A percentile compares a stretch with the other conserved stretches of the same genome.
Evolutionary conservation across 129 eudicot genomes (phyloP).

Genomic region (Escallonia rubra): DNA sequence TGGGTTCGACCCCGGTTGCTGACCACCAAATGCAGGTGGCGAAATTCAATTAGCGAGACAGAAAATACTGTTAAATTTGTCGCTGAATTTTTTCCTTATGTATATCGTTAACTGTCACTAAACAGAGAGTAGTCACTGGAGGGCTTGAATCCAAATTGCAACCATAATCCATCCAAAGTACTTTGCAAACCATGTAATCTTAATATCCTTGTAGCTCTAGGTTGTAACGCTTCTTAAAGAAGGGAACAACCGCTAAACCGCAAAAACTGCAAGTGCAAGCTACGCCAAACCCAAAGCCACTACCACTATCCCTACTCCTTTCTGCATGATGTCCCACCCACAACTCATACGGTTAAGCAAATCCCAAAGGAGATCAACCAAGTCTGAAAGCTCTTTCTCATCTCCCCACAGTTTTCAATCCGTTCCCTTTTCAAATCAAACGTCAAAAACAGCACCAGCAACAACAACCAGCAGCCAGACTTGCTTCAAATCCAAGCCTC

Average conservation of each 20-base stretch:
- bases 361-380: neutral
- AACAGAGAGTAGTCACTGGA: too few species aligned
- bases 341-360: constrained; percentile 8
- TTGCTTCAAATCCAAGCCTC: constrained; percentile 6
- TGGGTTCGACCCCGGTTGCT: too few species aligned
- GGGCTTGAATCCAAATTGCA: too few species aligned
- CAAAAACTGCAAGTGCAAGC: constrained; percentile 41
- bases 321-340: constrained; percentile 24
- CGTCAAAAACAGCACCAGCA: constrained; percentile 1
- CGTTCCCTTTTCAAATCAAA: neutral
- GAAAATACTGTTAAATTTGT: too few species aligned
- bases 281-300: constrained; percentile 28
- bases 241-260: constrained; percentile 1
- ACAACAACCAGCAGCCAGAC: neutral
- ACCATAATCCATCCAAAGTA: too few species aligned
- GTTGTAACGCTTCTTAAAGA: constrained; percentile 8
- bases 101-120: too few species aligned
- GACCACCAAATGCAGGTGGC: too few species aligned
- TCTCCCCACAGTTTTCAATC: constrained; percentile 13
- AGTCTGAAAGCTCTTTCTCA: constrained; percentile 41
- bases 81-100: too few species aligned
- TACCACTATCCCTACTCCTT: neutral
- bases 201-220: too few species aligned
- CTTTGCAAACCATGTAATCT: too few species aligned
- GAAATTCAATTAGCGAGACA: too few species aligned